These are phyloP conservation scores for Coniochaeta ligniaria DNA, from an alignment of 2,329 filamentous ascomycete species.

Conservation along the genomic window DNA sequence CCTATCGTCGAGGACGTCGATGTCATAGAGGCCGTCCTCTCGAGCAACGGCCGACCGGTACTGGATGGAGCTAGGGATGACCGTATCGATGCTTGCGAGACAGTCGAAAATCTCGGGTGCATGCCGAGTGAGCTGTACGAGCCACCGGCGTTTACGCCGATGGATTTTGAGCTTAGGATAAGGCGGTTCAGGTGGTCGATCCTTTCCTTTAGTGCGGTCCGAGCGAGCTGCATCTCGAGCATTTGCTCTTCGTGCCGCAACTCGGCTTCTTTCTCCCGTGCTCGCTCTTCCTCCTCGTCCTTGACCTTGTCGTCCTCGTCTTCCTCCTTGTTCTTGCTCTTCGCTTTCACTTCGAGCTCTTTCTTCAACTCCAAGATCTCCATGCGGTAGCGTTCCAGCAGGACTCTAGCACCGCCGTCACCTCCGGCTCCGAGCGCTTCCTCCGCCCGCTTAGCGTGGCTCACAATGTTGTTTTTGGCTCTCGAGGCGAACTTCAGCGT, in stretches of 20 bases:
- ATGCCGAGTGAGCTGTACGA: constrained; percentile 62
- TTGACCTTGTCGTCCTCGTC: constrained; percentile 56
- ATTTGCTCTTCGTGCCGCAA: constrained; percentile 93
- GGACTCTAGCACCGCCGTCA: constrained; percentile 79
- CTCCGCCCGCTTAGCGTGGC: constrained; percentile 89
- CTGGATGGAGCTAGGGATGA: constrained; percentile 60
- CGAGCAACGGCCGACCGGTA: constrained; percentile 42
- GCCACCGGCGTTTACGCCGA: constrained; percentile 78
- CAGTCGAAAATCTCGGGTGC: constrained; percentile 43
- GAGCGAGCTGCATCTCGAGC: constrained; percentile 94
- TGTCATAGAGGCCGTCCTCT: constrained; percentile 60
- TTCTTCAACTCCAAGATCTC: constrained; percentile 78
- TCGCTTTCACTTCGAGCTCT: constrained; percentile 79
- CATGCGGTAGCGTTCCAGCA: constrained; percentile 88
- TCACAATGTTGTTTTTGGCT: constrained; percentile 96
- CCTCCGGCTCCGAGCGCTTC: constrained; percentile 74
- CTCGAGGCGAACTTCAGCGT: constrained; percentile 94
- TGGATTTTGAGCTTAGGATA: constrained; percentile 92
- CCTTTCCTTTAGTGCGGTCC: constrained; percentile 91
- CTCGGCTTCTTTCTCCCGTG: constrained; percentile 70
- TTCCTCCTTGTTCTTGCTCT: constrained; percentile 53
- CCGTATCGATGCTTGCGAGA: constrained; percentile 52
- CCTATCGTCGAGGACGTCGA: constrained; percentile 50
- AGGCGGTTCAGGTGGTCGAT: constrained; percentile 95
- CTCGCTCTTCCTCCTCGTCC: constrained; percentile 65